These are phyloP conservation scores for Lentinula sp. DNA, from an alignment of 768 basidiomycete genomes.

Conservation along the genomic window DNA sequence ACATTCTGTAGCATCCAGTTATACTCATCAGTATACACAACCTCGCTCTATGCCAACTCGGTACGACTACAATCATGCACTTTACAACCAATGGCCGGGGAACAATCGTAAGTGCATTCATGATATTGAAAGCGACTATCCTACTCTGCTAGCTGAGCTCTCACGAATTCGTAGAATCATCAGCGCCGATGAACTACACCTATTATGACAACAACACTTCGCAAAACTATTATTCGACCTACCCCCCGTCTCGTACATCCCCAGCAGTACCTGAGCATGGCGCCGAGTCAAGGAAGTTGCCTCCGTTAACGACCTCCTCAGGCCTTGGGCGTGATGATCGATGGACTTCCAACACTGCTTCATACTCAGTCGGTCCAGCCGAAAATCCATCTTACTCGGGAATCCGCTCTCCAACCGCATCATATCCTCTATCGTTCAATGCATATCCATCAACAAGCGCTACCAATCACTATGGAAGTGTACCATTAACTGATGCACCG, in stretches of 20 bases:
- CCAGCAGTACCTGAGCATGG: conserved; percentile 25
- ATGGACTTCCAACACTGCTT: conserved; percentile 19
- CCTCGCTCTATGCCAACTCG: conserved; percentile 58
- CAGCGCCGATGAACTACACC: conserved; percentile 28
- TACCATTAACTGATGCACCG: conserved; percentile 6
- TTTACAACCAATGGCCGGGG: conserved; percentile 41
- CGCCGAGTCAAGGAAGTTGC: conserved; percentile 35
- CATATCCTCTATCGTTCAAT: conserved; percentile 51
- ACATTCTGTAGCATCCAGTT: conserved; percentile 56
- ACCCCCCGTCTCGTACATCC: conserved; percentile 27
- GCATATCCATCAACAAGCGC: conserved; percentile 32
- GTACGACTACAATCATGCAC: conserved; percentile 45
- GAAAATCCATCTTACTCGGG: conserved; percentile 30
- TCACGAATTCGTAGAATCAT: conserved; percentile 9
- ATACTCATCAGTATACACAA: conserved; percentile 56
- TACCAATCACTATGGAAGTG: conserved; percentile 7
- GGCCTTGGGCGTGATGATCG: conserved; percentile 24
- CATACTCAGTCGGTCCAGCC: conserved; percentile 26
- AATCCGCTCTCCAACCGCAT: conserved; percentile 61
- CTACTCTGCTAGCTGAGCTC: background rate
- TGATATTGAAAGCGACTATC: conserved; percentile 9
- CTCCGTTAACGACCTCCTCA: conserved; percentile 24
- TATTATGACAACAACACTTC: conserved; percentile 18
- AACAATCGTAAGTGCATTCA: conserved; percentile 24
- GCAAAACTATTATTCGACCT: conserved; percentile 12